These are phyloP conservation scores for Saksenaea vasiformis DNA, from an alignment of 371 early-diverging fungal genomes.

Conservation along the genomic window DNA sequence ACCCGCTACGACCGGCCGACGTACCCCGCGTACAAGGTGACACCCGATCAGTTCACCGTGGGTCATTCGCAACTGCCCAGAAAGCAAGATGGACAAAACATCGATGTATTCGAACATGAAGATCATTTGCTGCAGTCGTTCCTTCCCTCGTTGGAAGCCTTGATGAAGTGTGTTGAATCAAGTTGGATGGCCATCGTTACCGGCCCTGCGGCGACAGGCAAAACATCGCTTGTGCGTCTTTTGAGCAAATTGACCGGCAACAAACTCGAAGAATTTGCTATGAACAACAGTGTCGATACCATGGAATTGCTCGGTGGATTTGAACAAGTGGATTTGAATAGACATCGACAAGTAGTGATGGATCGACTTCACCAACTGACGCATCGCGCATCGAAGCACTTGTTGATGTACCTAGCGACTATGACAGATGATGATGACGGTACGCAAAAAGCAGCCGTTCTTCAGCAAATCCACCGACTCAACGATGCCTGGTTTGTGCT, in stretches of 20 bases:
- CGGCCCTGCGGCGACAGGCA: constrained; percentile 86
- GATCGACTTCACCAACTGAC: constrained; percentile 35
- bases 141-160: constrained; percentile 71
- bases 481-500: constrained; percentile 45
- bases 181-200: constrained; percentile 94
- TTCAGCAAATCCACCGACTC: constrained; percentile 36
- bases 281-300: constrained; percentile 94
- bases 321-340: constrained; percentile 90
- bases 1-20: constrained; percentile 41
- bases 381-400: constrained; percentile 26
- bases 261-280: constrained; percentile 84
- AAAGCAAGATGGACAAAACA: constrained; percentile 11
- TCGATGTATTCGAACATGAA: constrained; percentile 41
- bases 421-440: constrained; percentile 4
- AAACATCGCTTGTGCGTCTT: constrained; percentile 84
- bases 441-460: constrained; percentile 20
- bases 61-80: constrained; percentile 73
- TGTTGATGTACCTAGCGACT: constrained; percentile 30
- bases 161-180: constrained; percentile 89
- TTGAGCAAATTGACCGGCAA: constrained; percentile 84
- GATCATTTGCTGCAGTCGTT: constrained; percentile 68
- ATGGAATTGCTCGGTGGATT: constrained; percentile 97
- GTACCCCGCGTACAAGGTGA: constrained; percentile 44
- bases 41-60: constrained; percentile 51
- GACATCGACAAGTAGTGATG: constrained; percentile 70